These are phyloP conservation scores for Paraphysoderma sedebokerense DNA, from an alignment of 371 early-diverging fungal species.

Conservation along the genomic window DNA sequence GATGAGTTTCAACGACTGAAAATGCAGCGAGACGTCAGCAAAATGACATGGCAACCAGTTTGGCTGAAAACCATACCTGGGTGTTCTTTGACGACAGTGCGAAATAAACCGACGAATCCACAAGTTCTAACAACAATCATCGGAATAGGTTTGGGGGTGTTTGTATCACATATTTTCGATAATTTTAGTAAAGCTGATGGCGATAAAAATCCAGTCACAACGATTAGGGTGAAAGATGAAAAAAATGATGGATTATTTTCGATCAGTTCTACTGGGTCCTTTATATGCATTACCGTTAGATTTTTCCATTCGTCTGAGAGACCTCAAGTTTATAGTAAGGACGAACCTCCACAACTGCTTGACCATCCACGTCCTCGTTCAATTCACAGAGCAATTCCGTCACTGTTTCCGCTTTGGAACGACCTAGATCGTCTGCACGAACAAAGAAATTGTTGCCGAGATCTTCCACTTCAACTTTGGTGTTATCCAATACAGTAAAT, in stretches of 20 bases:
- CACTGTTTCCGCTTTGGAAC: slow-evolving; percentile 40
- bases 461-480: slow-evolving; percentile 40
- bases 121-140: slow-evolving; percentile 46
- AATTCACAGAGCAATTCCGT: slow-evolving; percentile 55
- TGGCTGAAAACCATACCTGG: too few species aligned
- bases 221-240: slow-evolving; percentile 45
- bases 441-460: slow-evolving; percentile 82
- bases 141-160: slow-evolving; percentile 22
- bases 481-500: slow-evolving; percentile 63
- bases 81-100: slow-evolving; percentile 57
- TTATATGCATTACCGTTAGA: slow-evolving; percentile 2
- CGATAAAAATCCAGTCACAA: slow-evolving; percentile 38
- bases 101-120: slow-evolving; percentile 55
- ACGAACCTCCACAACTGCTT: slow-evolving; percentile 23
- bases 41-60: not conserved
- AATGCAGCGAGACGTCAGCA: not conserved
- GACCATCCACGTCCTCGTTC: slow-evolving; percentile 68
- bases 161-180: slow-evolving; percentile 41
- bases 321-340: not conserved
- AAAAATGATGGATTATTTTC: slow-evolving; percentile 39
- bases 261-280: slow-evolving; percentile 18
- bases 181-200: slow-evolving; percentile 28
- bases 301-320: too few species aligned
- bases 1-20: slow-evolving; percentile 78
- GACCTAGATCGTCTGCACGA: slow-evolving; percentile 36